phyloP scores from a whole-genome alignment of 2,329 filamentous ascomycete species.

The Nemania sp. region DNA sequence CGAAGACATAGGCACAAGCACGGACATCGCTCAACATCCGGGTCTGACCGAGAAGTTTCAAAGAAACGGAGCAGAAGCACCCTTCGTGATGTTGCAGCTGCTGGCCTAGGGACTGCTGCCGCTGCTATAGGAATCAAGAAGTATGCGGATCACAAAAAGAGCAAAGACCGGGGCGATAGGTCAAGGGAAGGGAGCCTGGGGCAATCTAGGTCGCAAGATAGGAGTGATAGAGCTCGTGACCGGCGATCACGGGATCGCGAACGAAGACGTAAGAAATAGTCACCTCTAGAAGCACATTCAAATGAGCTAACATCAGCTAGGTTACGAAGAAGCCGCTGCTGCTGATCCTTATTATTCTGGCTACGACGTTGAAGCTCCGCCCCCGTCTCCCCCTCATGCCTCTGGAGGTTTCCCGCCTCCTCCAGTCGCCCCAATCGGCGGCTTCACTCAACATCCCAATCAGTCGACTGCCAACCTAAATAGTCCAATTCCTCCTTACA shows the following conservation, averaged over 20 bases:
- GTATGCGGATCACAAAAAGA: conserved; percentile 63
- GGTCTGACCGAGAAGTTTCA: conserved; percentile 52
- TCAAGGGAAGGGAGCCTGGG: conserved; percentile 51
- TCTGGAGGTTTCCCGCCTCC: conserved; percentile 49
- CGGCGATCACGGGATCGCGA: conserved; percentile 55
- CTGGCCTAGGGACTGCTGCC: conserved; percentile 67
- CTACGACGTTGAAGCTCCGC: conserved; percentile 40
- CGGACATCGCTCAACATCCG: conserved; percentile 53
- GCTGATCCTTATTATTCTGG: conserved; percentile 45
- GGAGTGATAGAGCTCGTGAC: conserved; percentile 47
- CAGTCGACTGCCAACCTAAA: conserved; percentile 48
- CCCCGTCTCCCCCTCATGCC: conserved; percentile 48
- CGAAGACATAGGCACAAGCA: conserved; percentile 55
- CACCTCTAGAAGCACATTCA: neutral
- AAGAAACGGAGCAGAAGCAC: conserved; percentile 67
- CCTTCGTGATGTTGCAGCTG: conserved; percentile 67
- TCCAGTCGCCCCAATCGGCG: conserved; percentile 38
- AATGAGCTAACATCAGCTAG: conserved; percentile 42
- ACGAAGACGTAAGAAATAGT: conserved; percentile 47
- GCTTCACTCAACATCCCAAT: conserved; percentile 49
- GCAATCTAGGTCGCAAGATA: conserved; percentile 41
- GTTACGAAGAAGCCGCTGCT: conserved; percentile 49
- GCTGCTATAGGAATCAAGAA: conserved; percentile 73
- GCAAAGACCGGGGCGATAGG: conserved; percentile 52
- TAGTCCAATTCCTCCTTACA: conserved; percentile 47